These are phyloP conservation scores for Collybia sp. DNA, from an alignment of 768 basidiomycete species.

Conservation along the genomic window DNA sequence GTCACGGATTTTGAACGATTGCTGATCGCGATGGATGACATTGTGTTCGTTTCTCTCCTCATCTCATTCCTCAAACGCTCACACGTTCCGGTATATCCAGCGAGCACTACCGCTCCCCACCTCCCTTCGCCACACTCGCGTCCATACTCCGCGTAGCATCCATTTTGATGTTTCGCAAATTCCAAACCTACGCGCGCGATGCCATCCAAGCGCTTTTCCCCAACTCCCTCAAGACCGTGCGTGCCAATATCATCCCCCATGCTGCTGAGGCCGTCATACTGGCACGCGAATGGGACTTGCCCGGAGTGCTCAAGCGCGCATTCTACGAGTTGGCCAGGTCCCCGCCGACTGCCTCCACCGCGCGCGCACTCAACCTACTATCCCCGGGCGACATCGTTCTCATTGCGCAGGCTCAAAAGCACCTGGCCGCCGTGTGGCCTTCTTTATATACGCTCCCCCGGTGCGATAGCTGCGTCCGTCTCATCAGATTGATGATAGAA, in stretches of 20 bases:
- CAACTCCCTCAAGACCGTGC: neutral
- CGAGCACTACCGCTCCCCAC: slow-evolving; percentile 16
- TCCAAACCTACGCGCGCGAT: too few species aligned
- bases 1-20: slow-evolving; percentile 12
- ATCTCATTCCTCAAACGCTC: too few species aligned
- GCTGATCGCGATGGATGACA: slow-evolving; percentile 13
- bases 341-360: too few species aligned
- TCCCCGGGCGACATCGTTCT: too few species aligned
- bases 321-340: too few species aligned
- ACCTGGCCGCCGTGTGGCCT: too few species aligned
- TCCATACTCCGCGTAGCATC: slow-evolving; percentile 27
- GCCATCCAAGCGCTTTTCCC: too few species aligned
- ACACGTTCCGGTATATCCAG: slow-evolving; percentile 1
- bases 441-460: too few species aligned
- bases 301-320: neutral
- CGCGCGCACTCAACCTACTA: too few species aligned
- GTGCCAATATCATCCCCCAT: neutral
- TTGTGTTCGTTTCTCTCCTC: slow-evolving; percentile 8
- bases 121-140: slow-evolving; percentile 19
- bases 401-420: too few species aligned
- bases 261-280: neutral
- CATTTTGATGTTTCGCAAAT: slow-evolving; percentile 18
- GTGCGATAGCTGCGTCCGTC: too few species aligned
- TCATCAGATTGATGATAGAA: too few species aligned
- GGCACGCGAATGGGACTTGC: neutral